Evolutionary conservation across 495 filamentous ascomycete genomes (phyloP), one percentile per base, ranked within the genome.

Genomic region (Aspergillus sclerotiicarbonarius): DNA sequence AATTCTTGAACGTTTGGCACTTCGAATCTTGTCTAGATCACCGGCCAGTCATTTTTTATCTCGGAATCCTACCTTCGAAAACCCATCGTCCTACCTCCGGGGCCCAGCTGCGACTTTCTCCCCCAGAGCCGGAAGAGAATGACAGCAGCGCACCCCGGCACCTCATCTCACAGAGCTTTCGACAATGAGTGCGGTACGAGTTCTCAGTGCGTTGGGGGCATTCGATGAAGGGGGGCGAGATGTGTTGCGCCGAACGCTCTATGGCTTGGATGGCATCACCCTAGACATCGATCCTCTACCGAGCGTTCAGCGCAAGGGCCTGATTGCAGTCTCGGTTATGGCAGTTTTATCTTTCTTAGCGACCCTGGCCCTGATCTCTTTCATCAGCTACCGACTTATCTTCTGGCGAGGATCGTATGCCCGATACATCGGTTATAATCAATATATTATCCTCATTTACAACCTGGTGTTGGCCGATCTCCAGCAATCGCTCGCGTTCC

Each of bases 401-500:
- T 75, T 77, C 56, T 87, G 85, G 85, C 76, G 75, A 20, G 66
- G 64, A 18, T 77, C 71, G 56, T 80, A 80, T 53, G 51, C 67
- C 18, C 65, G 72, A 19, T 78, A 78, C 53, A 76, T 76, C 48
- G 71, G 75, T 61, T 82, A 82, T 71, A 91, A 91, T 66, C 88
- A 92, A 67, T 90, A 88, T 60, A 77, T 91, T 4, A 61, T 91
- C 43, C 77, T 92, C 13, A 85, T 91, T 44, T 86, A 85, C 66
- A 90, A 90, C 66, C 80, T 91, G 16, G 71, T 91, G 4, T 64
- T 91, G 47, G 89, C 89, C 53, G 89, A 91, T 67, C 75, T 91
- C 47, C 85, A 88, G 62, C 88, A 90, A 67, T 76, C 86, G 0
- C 71, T 82, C 6, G 84, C 86, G 12, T 91, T 90, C 65, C 57